Evolutionary conservation across 345 rosid species (phyloP).

Genomic region (Psidium guajava): DNA sequence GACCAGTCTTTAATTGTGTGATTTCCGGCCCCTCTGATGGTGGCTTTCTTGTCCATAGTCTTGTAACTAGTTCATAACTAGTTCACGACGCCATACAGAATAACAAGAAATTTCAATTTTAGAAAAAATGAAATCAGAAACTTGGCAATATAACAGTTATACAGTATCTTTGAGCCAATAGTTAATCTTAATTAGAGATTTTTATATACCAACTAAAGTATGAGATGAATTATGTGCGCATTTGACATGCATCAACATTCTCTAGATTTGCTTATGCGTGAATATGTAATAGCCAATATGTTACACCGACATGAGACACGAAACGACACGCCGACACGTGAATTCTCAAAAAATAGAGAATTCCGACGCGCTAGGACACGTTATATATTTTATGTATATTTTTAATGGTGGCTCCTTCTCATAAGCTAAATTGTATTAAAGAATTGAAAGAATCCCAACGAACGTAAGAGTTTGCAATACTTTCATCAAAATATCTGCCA

Average conservation of each 20-base stretch:
- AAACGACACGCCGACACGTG: too few species aligned
- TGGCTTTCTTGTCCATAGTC: not conserved
- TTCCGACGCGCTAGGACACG: too few species aligned
- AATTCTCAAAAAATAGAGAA: too few species aligned
- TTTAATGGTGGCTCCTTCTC: too few species aligned
- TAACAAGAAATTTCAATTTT: not conserved
- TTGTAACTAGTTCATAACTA: not conserved
- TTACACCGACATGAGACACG: too few species aligned
- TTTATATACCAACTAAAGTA: not conserved
- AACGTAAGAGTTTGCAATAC: too few species aligned
- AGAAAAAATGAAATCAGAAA: not conserved
- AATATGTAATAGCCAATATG: not conserved
- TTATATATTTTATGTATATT: too few species aligned
- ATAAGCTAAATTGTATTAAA: too few species aligned
- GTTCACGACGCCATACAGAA: not conserved
- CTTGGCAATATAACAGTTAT: not conserved
- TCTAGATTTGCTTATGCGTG: not conserved
- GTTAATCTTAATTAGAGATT: not conserved
- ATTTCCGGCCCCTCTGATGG: not conserved
- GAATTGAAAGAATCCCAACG: too few species aligned
- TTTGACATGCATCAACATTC: not conserved
- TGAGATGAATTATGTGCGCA: not conserved
- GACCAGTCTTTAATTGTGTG: not conserved
- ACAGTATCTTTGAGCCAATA: not conserved
- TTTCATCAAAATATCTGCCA: too few species aligned